Conservation (phyloP, 495 filamentous ascomycete genomes). For the Lepidopterella palustris region DNA sequence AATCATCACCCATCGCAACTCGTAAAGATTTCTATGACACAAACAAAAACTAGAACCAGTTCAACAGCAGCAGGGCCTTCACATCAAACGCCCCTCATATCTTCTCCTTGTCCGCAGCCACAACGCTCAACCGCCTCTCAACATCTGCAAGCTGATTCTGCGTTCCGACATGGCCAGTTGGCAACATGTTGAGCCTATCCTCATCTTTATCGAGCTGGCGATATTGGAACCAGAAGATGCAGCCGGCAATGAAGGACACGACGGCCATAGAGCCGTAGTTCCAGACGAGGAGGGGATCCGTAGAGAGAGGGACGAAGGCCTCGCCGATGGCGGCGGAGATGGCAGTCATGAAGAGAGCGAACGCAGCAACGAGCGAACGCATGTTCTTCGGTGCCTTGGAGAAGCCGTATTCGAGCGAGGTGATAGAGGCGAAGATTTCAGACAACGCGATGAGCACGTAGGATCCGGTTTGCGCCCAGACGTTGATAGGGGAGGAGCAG, state of each 20-base stretch:
- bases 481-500: constrained; percentile 9
- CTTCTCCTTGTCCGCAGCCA: neutral
- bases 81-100: neutral
- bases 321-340: constrained; percentile 62
- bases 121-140: neutral
- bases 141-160: neutral
- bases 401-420: constrained; percentile 55
- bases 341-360: constrained; percentile 64
- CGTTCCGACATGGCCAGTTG: constrained; percentile 3
- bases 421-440: constrained; percentile 59
- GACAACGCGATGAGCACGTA: constrained; percentile 59
- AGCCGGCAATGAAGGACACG: constrained; percentile 19
- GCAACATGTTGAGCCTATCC: constrained; percentile 32
- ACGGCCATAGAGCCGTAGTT: constrained; percentile 30
- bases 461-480: constrained; percentile 49
- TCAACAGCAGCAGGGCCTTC: too few species aligned
- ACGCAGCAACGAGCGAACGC: constrained; percentile 62
- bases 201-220: constrained; percentile 26
- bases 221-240: constrained; percentile 28
- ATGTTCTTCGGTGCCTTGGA: constrained; percentile 71
- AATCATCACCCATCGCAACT: too few species aligned
- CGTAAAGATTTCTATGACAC: too few species aligned
- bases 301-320: constrained; percentile 57
- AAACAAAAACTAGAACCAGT: too few species aligned
- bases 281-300: constrained; percentile 58